phyloP scores from a whole-genome alignment of 257 asterid genomes.

The Buddleja alternifolia region DNA sequence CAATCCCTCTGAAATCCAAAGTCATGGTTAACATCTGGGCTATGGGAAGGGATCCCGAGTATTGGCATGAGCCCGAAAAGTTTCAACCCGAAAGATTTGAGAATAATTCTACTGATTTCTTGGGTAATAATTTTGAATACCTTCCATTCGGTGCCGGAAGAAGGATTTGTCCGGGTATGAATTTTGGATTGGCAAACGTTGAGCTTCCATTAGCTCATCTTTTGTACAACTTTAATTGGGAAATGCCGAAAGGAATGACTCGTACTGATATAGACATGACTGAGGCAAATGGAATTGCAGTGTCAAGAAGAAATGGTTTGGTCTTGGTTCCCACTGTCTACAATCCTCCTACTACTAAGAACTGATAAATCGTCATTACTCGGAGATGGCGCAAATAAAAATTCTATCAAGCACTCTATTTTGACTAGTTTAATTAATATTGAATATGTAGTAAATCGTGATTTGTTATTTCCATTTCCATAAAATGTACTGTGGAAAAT shows the following conservation, averaged over 20 bases:
- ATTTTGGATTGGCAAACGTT: conserved; percentile 27
- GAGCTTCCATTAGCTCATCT: conserved; percentile 35
- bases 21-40: conserved; percentile 35
- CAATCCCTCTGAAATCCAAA: conserved; percentile 32
- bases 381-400: too few species aligned
- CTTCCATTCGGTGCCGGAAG: conserved; percentile 43
- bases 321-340: conserved; percentile 17
- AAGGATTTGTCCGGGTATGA: conserved; percentile 38
- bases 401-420: too few species aligned
- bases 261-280: conserved; percentile 25
- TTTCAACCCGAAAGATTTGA: conserved; percentile 38
- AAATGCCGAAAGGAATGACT: conserved; percentile 20
- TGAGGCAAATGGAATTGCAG: conserved; percentile 31
- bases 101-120: conserved; percentile 25
- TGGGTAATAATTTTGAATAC: conserved; percentile 29
- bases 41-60: conserved; percentile 38
- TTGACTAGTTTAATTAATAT: too few species aligned
- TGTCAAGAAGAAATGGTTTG: conserved; percentile 21
- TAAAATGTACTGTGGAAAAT: too few species aligned
- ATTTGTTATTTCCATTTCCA: too few species aligned
- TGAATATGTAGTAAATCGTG: too few species aligned
- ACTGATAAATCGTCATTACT: too few species aligned
- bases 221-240: conserved; percentile 40
- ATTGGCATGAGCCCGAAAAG: conserved; percentile 34
- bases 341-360: neutral